These are phyloP conservation scores for Aspergillus sp. DNA, from an alignment of 2,329 filamentous ascomycete genomes.

Conservation along the genomic window DNA sequence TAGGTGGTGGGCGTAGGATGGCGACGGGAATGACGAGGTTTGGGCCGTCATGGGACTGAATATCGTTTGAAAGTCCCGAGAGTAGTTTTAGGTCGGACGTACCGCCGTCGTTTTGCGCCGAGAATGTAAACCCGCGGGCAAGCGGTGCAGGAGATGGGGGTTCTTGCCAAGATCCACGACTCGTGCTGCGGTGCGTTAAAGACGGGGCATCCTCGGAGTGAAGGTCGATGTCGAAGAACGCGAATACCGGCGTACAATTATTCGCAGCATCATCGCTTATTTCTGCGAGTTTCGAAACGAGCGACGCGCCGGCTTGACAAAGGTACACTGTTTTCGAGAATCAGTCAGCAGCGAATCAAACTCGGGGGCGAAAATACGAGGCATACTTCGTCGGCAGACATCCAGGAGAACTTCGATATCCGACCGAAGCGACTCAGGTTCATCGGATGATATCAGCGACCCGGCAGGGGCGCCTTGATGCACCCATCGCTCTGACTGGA, in stretches of 20 bases:
- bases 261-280: slow-evolving; percentile 47
- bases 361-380: slow-evolving; percentile 6
- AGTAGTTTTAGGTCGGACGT: slow-evolving; percentile 51
- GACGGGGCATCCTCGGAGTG: slow-evolving; percentile 37
- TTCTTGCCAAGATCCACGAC: slow-evolving; percentile 31
- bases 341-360: neutral
- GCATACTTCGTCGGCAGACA: slow-evolving; percentile 55
- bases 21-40: slow-evolving; percentile 53
- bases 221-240: slow-evolving; percentile 54
- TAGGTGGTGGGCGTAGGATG: slow-evolving; percentile 37
- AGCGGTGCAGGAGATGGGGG: slow-evolving; percentile 33
- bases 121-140: slow-evolving; percentile 43
- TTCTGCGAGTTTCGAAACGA: slow-evolving; percentile 54
- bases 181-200: slow-evolving; percentile 30
- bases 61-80: slow-evolving; percentile 49
- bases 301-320: slow-evolving; percentile 53
- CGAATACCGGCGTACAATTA: slow-evolving; percentile 55
- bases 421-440: slow-evolving; percentile 45
- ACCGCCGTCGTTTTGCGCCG: slow-evolving; percentile 46
- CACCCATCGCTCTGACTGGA: slow-evolving; percentile 47
- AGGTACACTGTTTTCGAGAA: slow-evolving; percentile 48
- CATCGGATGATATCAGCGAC: slow-evolving; percentile 35
- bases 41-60: slow-evolving; percentile 50
- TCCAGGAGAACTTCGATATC: slow-evolving; percentile 52
- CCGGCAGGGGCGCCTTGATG: slow-evolving; percentile 31